phyloP scores from a whole-genome alignment of 345 rosid genomes.

The Eucalyptus cloeziana region DNA sequence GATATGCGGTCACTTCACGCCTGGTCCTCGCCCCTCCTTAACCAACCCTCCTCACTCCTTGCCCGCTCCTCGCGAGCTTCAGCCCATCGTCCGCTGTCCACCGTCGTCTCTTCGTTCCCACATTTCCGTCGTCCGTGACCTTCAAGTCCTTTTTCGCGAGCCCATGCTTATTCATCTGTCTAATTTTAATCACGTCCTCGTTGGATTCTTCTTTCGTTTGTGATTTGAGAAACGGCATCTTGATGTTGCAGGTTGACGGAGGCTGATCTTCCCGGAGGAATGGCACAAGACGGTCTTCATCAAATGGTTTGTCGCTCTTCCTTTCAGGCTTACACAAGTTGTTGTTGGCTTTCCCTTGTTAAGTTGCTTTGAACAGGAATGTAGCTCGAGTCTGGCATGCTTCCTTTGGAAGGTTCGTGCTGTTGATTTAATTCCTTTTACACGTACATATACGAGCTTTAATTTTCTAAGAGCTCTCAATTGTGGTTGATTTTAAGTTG shows the following conservation, averaged over 20 bases:
- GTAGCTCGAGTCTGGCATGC: neutral
- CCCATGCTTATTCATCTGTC: neutral
- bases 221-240: neutral
- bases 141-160: neutral
- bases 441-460: neutral
- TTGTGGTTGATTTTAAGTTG: neutral
- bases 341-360: neutral
- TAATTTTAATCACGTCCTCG: neutral
- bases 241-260: conserved; percentile 23
- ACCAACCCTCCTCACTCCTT: rapidly evolving
- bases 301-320: conserved; percentile 30
- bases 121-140: neutral
- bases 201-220: neutral
- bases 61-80: too few relatives aligned
- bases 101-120: neutral
- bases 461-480: neutral
- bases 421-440: neutral
- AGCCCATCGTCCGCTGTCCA: neutral
- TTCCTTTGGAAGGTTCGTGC: neutral
- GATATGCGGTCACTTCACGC: too few relatives aligned
- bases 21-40: too few relatives aligned
- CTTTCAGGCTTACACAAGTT: neutral
- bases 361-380: neutral
- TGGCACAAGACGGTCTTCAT: conserved; percentile 38
- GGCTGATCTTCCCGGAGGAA: conserved; percentile 17